Conservation (phyloP, 768 basidiomycete species). For the Mycena indigotica region DNA sequence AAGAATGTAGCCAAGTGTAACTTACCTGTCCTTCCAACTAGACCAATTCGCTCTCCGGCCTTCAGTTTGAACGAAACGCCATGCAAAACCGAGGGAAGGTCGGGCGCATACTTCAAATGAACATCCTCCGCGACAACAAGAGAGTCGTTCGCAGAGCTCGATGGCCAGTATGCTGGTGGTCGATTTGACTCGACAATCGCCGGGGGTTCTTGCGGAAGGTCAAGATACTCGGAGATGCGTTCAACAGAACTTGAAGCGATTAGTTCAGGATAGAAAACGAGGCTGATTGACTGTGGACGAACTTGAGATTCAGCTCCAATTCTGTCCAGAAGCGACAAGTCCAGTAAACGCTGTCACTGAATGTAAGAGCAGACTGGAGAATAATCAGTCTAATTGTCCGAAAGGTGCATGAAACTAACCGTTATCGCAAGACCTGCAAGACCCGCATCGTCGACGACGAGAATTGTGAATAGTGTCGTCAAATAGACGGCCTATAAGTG, state of each 20-base stretch:
- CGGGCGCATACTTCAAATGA: conserved; percentile 80
- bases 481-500: conserved; percentile 55
- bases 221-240: conserved; percentile 86
- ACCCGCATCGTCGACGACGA: conserved; percentile 58
- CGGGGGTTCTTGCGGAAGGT: conserved; percentile 85
- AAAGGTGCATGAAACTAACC: conserved; percentile 38
- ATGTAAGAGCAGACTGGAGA: conserved; percentile 40
- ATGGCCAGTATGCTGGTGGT: conserved; percentile 92
- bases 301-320: conserved; percentile 82
- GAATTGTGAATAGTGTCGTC: conserved; percentile 77
- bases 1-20: conserved; percentile 1
- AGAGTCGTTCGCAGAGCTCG: conserved; percentile 56
- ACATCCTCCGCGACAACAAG: conserved; percentile 75
- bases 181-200: conserved; percentile 69
- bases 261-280: conserved; percentile 1
- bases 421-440: conserved; percentile 76
- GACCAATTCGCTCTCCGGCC: conserved; percentile 73
- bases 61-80: conserved; percentile 73
- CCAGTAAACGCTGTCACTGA: conserved; percentile 55
- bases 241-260: conserved; percentile 75
- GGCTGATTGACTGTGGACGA: conserved; percentile 28
- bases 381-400: neutral
- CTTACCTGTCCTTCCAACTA: conserved; percentile 78
- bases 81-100: conserved; percentile 79
- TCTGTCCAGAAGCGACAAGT: conserved; percentile 58